A percentile compares a stretch with the other conserved stretches of the same genome.
Evolutionary conservation across 495 filamentous ascomycete species (phyloP).

Genomic region (Neurospora sp.): DNA sequence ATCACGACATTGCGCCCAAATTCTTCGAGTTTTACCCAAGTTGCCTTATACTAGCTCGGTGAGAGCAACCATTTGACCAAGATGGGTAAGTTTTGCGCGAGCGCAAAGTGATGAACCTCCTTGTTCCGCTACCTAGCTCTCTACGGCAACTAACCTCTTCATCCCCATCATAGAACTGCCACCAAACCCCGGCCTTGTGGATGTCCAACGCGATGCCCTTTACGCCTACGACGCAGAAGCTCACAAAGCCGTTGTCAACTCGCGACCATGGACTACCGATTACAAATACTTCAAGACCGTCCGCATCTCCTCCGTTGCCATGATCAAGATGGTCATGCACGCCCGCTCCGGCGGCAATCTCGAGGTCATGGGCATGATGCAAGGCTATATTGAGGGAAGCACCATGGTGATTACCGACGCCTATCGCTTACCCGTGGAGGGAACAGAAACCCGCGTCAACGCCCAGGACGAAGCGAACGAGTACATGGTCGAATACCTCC

Average conservation of each 20-base stretch:
- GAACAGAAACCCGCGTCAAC: conserved; percentile 95
- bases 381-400: conserved; percentile 76
- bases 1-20: background rate
- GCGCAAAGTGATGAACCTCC: background rate
- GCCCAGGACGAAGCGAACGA: conserved; percentile 92
- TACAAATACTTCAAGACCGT: conserved; percentile 87
- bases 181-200: conserved; percentile 51
- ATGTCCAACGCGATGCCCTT: conserved; percentile 79
- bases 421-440: conserved; percentile 90
- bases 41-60: background rate
- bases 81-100: background rate
- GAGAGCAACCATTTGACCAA: background rate
- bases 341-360: conserved; percentile 83
- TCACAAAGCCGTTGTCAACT: conserved; percentile 50
- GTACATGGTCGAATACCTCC: conserved; percentile 83
- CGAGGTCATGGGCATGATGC: conserved; percentile 98
- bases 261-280: conserved; percentile 69
- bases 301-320: conserved; percentile 84
- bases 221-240: conserved; percentile 66
- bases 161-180: conserved; percentile 51
- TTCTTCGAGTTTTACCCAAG: background rate
- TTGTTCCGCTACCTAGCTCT: background rate
- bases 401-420: conserved; percentile 92
- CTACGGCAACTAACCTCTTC: background rate
- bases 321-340: conserved; percentile 99